A percentile compares a stretch with the other conserved stretches of the same genome.
phyloP scores from a whole-genome alignment of 345 rosid genomes.

The Rhizophora apiculata region DNA sequence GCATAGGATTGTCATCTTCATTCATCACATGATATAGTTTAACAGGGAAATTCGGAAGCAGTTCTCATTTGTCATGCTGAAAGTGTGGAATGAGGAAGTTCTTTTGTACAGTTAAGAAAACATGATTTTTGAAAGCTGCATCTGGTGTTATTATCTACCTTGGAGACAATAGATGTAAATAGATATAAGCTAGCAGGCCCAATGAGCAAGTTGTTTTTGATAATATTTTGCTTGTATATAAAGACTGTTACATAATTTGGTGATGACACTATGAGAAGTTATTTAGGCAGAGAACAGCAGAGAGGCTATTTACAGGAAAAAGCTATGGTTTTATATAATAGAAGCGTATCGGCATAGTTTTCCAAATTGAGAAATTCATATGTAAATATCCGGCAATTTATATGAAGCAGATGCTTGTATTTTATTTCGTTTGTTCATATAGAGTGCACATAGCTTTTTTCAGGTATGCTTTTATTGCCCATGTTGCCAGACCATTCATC shows the following conservation, averaged over 20 bases:
- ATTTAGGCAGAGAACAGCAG: conserved; percentile 8
- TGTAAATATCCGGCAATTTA: too few relatives aligned
- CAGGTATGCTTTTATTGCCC: too few relatives aligned
- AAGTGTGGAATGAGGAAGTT: background rate
- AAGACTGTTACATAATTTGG: background rate
- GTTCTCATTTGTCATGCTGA: conserved; percentile 9
- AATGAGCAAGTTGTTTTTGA: background rate
- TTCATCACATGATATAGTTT: conserved; percentile 21
- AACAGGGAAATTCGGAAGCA: conserved; percentile 10
- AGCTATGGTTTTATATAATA: background rate
- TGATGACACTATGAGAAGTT: background rate
- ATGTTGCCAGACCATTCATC: too few relatives aligned
- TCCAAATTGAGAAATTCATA: too few relatives aligned
- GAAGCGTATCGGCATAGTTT: too few relatives aligned
- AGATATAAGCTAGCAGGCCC: conserved; percentile 17
- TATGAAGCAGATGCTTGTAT: too few relatives aligned
- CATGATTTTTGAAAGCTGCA: conserved; percentile 17
- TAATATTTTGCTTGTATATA: conserved; percentile 14
- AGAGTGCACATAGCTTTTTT: too few relatives aligned
- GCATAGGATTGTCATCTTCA: conserved; percentile 65
- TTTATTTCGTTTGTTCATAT: too few relatives aligned
- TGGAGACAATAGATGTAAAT: conserved; percentile 27
- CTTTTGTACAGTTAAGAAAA: conserved; percentile 37
- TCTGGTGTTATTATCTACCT: conserved; percentile 1
- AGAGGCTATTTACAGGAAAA: conserved; percentile 1